phyloP scores from a whole-genome alignment of 768 basidiomycete genomes.

The Naganishia friedmannii region DNA sequence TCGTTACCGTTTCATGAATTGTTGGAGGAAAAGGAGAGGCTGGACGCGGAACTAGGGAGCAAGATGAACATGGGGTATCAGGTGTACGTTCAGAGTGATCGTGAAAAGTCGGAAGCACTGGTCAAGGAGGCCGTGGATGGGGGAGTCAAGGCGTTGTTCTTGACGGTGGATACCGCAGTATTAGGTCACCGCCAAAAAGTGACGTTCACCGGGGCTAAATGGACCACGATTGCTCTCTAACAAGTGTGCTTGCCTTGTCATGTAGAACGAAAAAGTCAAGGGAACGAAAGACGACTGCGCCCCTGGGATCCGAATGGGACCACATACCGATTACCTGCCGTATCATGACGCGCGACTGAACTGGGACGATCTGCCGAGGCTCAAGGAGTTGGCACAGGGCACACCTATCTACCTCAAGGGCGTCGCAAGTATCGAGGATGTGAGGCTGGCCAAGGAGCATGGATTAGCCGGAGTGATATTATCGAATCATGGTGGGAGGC shows the following conservation, averaged over 20 bases:
- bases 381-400: constrained; percentile 50
- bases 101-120: constrained; percentile 64
- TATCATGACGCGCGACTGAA: constrained; percentile 47
- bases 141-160: constrained; percentile 80
- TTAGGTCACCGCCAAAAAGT: constrained; percentile 57
- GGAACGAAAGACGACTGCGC: constrained; percentile 37
- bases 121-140: constrained; percentile 69
- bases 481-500: constrained; percentile 79
- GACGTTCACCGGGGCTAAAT: background rate
- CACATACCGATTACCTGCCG: constrained; percentile 38
- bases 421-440: constrained; percentile 60
- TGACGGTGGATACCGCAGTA: constrained; percentile 84
- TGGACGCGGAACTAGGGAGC: constrained; percentile 39
- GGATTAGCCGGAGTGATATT: constrained; percentile 73
- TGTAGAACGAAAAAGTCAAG: constrained; percentile 44
- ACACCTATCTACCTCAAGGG: constrained; percentile 58
- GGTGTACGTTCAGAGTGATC: constrained; percentile 73
- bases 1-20: constrained; percentile 52
- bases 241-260: background rate
- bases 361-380: constrained; percentile 49
- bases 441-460: constrained; percentile 76
- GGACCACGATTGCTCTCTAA: constrained; percentile 11
- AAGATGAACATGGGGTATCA: constrained; percentile 51
- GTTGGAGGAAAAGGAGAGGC: constrained; percentile 45
- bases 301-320: constrained; percentile 43